Evolutionary conservation across 148 eudicot species (phyloP).

Genomic region (Rhododendron ferrugineum): DNA sequence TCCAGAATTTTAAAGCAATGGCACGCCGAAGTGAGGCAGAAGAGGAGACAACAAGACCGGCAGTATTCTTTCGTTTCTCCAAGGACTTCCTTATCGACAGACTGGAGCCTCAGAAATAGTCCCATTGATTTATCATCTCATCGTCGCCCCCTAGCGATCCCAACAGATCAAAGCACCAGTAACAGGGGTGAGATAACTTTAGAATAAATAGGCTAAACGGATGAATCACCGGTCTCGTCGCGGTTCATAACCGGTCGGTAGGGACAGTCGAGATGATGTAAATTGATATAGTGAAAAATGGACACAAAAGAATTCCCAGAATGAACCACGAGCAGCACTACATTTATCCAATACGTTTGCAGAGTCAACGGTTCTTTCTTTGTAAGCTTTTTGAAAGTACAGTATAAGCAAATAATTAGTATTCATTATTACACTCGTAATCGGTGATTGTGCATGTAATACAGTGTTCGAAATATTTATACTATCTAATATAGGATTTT

Average conservation of each 20-base stretch:
- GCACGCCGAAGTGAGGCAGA: constrained; percentile 28
- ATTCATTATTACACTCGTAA: no score
- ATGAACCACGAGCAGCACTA: neutral
- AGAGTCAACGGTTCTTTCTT: neutral
- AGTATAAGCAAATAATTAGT: neutral
- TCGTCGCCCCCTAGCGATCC: neutral
- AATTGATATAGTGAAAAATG: neutral
- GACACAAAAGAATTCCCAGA: neutral
- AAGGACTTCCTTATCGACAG: constrained; percentile 7
- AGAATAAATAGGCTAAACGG: neutral
- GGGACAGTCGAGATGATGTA: neutral
- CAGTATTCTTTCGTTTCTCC: neutral
- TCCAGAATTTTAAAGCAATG: constrained; percentile 25
- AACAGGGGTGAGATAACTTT: constrained; percentile 1
- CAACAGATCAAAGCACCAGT: neutral
- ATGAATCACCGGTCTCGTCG: neutral
- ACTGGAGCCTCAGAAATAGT: constrained; percentile 10
- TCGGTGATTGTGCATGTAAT: no score
- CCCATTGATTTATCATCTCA: constrained; percentile 7
- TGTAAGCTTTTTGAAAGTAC: neutral
- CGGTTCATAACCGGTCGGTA: neutral
- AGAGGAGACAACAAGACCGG: constrained; percentile 13
- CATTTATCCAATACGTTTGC: neutral
- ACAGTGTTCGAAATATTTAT: no score
- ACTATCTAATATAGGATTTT: no score